A percentile compares a stretch with the other conserved stretches of the same genome.
Evolutionary conservation across 2,329 filamentous ascomycete species (phyloP).

Genomic region (Fusarium sp.): DNA sequence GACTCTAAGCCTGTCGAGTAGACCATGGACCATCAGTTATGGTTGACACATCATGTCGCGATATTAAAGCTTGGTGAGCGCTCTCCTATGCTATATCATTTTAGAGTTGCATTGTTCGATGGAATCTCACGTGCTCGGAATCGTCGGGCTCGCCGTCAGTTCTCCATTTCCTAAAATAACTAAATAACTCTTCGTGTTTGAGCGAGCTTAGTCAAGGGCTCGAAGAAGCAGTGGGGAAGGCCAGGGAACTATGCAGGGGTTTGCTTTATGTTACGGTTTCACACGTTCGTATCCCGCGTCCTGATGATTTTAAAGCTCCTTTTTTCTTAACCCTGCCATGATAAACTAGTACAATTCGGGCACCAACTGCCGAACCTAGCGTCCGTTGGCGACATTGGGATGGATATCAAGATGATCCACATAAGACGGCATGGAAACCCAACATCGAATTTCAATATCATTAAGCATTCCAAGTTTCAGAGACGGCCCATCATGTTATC

Average conservation of each 20-base stretch:
- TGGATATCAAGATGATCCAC: background rate
- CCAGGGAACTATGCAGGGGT: conserved; percentile 2
- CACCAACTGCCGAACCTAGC: background rate
- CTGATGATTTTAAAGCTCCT: conserved; percentile 3
- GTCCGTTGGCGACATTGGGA: background rate
- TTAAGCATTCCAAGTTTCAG: background rate
- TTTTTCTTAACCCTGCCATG: background rate
- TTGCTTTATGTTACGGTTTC: conserved; percentile 1
- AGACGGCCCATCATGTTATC: conserved; percentile 4
- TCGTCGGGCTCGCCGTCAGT: background rate
- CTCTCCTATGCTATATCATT: background rate
- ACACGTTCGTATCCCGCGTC: conserved; percentile 1
- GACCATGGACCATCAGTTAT: background rate
- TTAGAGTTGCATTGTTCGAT: background rate
- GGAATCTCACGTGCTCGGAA: background rate
- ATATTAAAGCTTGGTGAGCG: background rate
- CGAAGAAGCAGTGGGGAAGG: too few relatives aligned
- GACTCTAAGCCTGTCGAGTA: background rate
- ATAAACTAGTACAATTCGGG: background rate
- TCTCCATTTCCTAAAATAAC: background rate
- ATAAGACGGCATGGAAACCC: background rate
- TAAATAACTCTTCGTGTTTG: conserved; percentile 1
- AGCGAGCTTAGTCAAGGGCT: background rate
- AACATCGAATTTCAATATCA: background rate
- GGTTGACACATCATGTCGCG: background rate